Evolutionary conservation across 225 moss, liverwort and hornwort genomes (phyloP), one percentile per base, ranked within the genome.

Genomic region (Marchantia polymorpha): DNA sequence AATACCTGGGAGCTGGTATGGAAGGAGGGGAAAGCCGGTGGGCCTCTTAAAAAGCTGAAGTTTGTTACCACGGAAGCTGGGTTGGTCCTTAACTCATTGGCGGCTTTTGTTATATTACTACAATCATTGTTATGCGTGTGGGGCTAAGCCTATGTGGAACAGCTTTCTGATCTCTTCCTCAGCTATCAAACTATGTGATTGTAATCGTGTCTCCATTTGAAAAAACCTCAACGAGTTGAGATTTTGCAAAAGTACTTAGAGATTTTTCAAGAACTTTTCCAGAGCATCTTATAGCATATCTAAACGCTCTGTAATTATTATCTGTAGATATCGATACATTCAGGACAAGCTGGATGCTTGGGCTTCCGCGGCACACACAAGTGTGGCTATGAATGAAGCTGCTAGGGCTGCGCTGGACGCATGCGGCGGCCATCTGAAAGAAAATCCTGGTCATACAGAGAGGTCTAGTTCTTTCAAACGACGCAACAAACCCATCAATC

Each of bases 1-100:
- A 82, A 70, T 69, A 87, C 87, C 53, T 87, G 87, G 87, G 87
- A 87, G 66, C 68, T 87, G 77, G 84, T 87, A 26, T 87, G 82
- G 84, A 87, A 87, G 80, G 84, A 87, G 73, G 87, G 84, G 12
- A 87, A 87, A 80, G 84, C 84, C 58, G 83, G 74, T 46, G 87
- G 82, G 61, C 56, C 84, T 20, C 56, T 87, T 53, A 87, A 77
- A 63, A 81, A 82, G 23, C 52, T 87, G 6, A 87, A 82, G 67
- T 81, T 87, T 74, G 87, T 87, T 0, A 84, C 87, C n/a, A 87
- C 79, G 51, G 82, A 77, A 50, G 54, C 80, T 27, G 87, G 87
- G 87, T 87, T 80, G 19, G 76, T 64, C 58, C 74, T 56, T 75
- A 54, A 31, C 74, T 14, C 7, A 1, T 47, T 39, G 12, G 23